Conservation (phyloP, 176 grass and related monocot species). For the Pharus latifolius region DNA sequence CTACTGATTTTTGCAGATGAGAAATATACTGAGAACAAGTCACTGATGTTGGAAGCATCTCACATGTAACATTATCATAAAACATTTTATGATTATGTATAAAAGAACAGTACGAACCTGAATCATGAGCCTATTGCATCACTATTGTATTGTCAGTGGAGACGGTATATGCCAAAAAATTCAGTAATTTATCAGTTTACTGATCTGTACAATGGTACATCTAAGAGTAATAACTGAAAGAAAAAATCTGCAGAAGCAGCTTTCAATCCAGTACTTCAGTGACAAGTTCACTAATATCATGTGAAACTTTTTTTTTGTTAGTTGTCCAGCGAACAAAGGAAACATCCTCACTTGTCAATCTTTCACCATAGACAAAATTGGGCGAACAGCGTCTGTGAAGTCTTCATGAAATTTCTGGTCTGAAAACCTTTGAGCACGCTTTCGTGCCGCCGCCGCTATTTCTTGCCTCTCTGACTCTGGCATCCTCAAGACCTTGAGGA, state of each 20-base stretch:
- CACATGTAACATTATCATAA: too few species aligned
- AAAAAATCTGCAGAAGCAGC: neutral
- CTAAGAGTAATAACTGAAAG: neutral
- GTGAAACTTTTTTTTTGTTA: slow-evolving; percentile 9
- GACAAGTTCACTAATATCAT: neutral
- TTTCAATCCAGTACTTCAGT: neutral
- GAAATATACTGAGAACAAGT: too few species aligned
- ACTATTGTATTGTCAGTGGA: too few species aligned
- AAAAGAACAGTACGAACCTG: neutral
- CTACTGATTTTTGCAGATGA: too few species aligned
- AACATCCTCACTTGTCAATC: neutral
- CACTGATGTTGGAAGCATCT: too few species aligned
- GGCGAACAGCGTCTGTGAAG: slow-evolving; percentile 45
- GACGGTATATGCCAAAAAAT: neutral
- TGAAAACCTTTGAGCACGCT: slow-evolving; percentile 80
- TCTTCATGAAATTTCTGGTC: slow-evolving; percentile 61
- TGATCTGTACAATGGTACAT: slow-evolving; percentile 2
- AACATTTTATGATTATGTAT: too few species aligned
- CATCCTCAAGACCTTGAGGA: slow-evolving; percentile 62
- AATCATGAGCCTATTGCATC: neutral
- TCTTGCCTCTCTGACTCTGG: slow-evolving; percentile 49
- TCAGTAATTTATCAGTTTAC: neutral
- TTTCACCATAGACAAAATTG: slow-evolving; percentile 27
- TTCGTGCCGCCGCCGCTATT: slow-evolving; percentile 55
- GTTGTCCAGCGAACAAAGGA: neutral